A percentile compares a stretch with the other conserved stretches of the same genome.
phyloP scores from a whole-genome alignment of 139 green algal species.

The Chlorella ohadii region DNA sequence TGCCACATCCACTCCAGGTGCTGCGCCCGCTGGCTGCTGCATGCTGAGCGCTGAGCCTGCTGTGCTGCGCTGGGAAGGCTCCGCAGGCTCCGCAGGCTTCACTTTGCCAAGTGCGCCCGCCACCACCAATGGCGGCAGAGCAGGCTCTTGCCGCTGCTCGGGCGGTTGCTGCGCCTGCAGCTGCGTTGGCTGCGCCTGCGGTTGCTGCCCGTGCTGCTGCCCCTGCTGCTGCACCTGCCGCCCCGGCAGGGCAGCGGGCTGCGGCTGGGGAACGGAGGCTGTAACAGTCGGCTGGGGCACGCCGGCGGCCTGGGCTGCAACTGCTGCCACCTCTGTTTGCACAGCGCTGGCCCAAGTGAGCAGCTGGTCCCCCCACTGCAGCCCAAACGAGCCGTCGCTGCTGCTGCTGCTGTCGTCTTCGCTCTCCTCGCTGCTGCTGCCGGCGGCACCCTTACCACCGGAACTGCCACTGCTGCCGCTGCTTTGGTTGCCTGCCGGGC shows the following conservation, averaged over 20 bases:
- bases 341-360: slow-evolving; percentile 31
- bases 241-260: too few species aligned
- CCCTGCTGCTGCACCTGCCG: background rate
- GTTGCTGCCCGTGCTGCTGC: background rate
- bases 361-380: slow-evolving; percentile 46
- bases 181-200: too few species aligned
- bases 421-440: background rate
- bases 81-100: background rate
- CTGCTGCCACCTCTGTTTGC: background rate
- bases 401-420: background rate
- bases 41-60: background rate
- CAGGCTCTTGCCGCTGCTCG: background rate
- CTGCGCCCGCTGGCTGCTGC: background rate
- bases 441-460: background rate
- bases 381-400: slow-evolving; percentile 28
- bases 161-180: background rate
- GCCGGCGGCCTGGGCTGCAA: background rate
- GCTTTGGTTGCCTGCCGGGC: background rate
- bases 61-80: background rate
- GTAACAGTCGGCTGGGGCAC: too few species aligned
- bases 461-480: background rate
- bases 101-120: background rate
- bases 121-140: background rate
- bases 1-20: background rate
- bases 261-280: too few species aligned